Base-by-base conservation (phyloP, 116 monocot species). In the Dioscorea cayenensis region DNA sequence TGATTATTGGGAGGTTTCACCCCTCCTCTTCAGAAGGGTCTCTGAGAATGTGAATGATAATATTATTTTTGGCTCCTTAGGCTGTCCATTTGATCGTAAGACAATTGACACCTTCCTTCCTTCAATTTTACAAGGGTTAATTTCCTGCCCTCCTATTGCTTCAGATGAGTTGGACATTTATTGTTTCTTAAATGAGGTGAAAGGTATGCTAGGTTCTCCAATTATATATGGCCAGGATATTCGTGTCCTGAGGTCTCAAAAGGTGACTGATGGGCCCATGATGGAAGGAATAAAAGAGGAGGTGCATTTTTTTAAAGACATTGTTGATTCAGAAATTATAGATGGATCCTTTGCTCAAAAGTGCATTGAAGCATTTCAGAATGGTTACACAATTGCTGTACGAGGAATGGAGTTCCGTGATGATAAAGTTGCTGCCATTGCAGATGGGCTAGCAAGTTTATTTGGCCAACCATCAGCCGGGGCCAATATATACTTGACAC, bases 391-490 rank as follows among this genome's bases (percentile, higher is more conserved):
- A 4, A 64, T 92, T 83, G 92, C 95, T 35, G 38, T 95, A 25
- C 84, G 89, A 65, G 95, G 92, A 20, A 74, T 95, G 76, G 87
- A 83, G 65, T 89, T 95, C 51, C 79, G 92, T 16, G 74, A 28
- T 69, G 78, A 70, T 80, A 72, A 79, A 68, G 60, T 95, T 77
- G 87, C 92, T 71, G 65, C 81, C 60, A 63, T 89, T 67, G 73
- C 83, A 36, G 76, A 83, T 36, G 76, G 75, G 2, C 66, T 92
- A 43, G 84, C 89, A 17, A 66, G 52, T 58, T 51, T 95, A 51
- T 92, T 95, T 82, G 95, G 95, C 55, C 89, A 87, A 68, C 95
- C 95, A 62, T 95, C 92, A 16, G 84, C 84, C 3, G 95, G 95
- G 60, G 95, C 84, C 20, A 95, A 95, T 49, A 49, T 92, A 36